These are phyloP conservation scores for Sordaria brevicollis DNA, from an alignment of 495 filamentous ascomycete species.

Conservation along the genomic window DNA sequence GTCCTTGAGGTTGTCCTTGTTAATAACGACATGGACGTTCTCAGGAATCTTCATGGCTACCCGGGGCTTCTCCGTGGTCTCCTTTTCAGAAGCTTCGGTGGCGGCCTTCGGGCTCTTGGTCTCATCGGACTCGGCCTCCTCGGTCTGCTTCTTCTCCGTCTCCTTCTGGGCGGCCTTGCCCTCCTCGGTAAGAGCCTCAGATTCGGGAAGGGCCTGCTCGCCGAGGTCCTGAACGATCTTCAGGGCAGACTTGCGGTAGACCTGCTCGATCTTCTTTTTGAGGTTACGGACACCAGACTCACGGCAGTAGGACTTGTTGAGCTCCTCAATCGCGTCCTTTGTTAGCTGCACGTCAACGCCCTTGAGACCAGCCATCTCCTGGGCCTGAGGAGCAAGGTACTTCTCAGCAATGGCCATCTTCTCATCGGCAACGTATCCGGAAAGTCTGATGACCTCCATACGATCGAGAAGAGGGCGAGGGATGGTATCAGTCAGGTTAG, in stretches of 20 bases:
- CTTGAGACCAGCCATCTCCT: conserved; percentile 83
- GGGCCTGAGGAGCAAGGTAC: conserved; percentile 85
- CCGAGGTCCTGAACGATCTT: conserved; percentile 95
- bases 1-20: conserved; percentile 86
- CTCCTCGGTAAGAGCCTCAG: conserved; percentile 74
- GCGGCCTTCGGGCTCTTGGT: neutral
- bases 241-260: conserved; percentile 92
- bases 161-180: conserved; percentile 74
- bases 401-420: conserved; percentile 97
- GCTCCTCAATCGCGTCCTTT: conserved; percentile 79
- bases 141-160: conserved; percentile 15
- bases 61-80: conserved; percentile 56
- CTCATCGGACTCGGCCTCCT: conserved; percentile 9
- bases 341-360: conserved; percentile 77
- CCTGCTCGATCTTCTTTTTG: conserved; percentile 99
- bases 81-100: conserved; percentile 15
- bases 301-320: conserved; percentile 97
- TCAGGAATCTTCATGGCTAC: conserved; percentile 79
- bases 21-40: conserved; percentile 75
- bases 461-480: conserved; percentile 88
- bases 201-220: conserved; percentile 73
- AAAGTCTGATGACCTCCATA: conserved; percentile 97
- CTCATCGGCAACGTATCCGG: conserved; percentile 95
- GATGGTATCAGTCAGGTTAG: conserved; percentile 98
- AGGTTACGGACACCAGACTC: conserved; percentile 95